Base-by-base conservation (phyloP, 1,139 yeast genomes). In the Protomyces macrosporus region DNA sequence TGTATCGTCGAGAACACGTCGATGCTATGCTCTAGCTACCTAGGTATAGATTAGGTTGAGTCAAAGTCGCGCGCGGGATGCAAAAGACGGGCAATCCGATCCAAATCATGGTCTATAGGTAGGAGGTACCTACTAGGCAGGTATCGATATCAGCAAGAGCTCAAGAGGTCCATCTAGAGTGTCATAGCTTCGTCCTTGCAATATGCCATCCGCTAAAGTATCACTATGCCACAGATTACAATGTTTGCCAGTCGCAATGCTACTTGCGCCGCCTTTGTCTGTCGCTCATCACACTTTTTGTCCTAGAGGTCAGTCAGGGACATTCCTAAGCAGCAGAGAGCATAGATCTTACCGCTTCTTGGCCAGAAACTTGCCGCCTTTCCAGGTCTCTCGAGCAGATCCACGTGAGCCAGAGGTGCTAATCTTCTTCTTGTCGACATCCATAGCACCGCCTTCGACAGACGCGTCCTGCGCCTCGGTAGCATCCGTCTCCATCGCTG, bases 371-470 rank as follows among this genome's bases (percentile, higher is more conserved):
- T 35, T 51, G 34, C 62, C 62, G 7, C 62, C 62, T 30, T 58
- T 58, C 62, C 62, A 58, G 5, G 42, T 58, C 56, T 58, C 62
- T 33, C 62, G 33, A 10, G 62, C 62, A 34, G 56, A 51, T 7
- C 62, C 62, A 5, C 62, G 39, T 9, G 56, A 35, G n/a, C 62
- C 62, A 3, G 62, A 58, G 5, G 62, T 58, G 45, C 62, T 58
- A 34, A 58, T 51, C 45, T 58, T 58, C 14, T 58, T 52, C n/a
- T 12, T 16, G 23, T 55, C 60, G 9, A 55, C 45, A 5, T 55
- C 60, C 60, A 55, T 55, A 6, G 60, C 58, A 14, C 51, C 33
- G 56, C 35, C 30, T 14, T 23, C 23, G 23, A 23, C 23, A 23
- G 23, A 23, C 23, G 23, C 23, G 23, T 23, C 23, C 5, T 14